Percentiles rank a stretch among this genome's conserved stretches.
Conservation (phyloP, 2,329 filamentous ascomycete species). For the Hymenoscyphus albidus region DNA sequence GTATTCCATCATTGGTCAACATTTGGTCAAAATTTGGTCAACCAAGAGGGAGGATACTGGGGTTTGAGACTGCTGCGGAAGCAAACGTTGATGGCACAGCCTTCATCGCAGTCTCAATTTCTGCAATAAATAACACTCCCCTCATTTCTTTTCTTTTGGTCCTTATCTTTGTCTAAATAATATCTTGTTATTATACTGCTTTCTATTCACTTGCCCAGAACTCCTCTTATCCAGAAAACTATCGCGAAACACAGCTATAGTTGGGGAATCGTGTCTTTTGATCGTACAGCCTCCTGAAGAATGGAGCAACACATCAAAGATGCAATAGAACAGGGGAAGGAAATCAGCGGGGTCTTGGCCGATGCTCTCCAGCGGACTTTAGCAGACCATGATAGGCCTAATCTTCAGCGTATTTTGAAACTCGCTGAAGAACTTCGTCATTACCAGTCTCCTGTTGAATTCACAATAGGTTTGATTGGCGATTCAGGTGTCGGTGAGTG, state of each 20-base stretch:
- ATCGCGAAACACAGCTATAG: background rate
- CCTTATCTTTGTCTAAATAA: background rate
- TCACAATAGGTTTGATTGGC: conserved; percentile 18
- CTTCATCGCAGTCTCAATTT: background rate
- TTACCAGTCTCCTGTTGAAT: conserved; percentile 19
- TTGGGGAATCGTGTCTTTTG: background rate
- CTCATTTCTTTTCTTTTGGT: background rate
- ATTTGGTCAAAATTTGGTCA: background rate
- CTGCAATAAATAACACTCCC: background rate
- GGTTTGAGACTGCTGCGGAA: background rate
- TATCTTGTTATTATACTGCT: background rate
- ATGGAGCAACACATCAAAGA: conserved; percentile 5
- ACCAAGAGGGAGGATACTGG: background rate
- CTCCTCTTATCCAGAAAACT: background rate
- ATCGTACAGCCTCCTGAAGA: background rate
- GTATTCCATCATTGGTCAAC: background rate
- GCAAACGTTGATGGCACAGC: background rate
- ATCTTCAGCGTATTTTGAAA: conserved; percentile 13
- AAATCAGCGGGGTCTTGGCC: conserved; percentile 11
- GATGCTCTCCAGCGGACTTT: conserved; percentile 13
- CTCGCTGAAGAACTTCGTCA: conserved; percentile 19
- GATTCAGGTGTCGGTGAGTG: conserved; percentile 21
- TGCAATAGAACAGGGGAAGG: conserved; percentile 13
- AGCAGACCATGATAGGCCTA: conserved; percentile 15
- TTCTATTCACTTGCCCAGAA: background rate